Conservation (phyloP, 495 filamentous ascomycete species). For the Emericellopsis terricola region DNA sequence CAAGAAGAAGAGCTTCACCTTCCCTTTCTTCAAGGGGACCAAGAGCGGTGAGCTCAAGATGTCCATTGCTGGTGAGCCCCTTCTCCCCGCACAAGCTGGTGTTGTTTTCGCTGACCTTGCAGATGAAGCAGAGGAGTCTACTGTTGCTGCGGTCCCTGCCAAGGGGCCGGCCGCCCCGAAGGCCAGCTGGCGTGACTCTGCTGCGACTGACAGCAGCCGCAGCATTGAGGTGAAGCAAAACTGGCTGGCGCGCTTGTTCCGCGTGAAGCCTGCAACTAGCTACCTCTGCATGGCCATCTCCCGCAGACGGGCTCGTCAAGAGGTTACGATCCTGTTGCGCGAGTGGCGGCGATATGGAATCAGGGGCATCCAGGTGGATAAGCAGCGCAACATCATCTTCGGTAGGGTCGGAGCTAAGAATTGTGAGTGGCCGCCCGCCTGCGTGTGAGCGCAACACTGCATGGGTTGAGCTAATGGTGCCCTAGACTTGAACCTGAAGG, state of each 20-base stretch:
- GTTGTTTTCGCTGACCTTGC: slow-evolving; percentile 5
- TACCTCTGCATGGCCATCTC: slow-evolving; percentile 56
- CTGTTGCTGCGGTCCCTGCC: too few relatives aligned
- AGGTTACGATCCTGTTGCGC: slow-evolving; percentile 50
- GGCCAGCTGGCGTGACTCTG: slow-evolving; percentile 1
- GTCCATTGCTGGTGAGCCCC: slow-evolving; percentile 17
- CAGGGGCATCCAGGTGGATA: slow-evolving; percentile 55
- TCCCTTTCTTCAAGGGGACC: slow-evolving; percentile 25
- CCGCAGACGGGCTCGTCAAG: slow-evolving; percentile 50
- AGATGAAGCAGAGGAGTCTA: neutral
- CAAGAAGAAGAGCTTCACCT: slow-evolving; percentile 30
- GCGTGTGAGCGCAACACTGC: neutral
- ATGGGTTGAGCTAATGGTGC: slow-evolving; percentile 8
- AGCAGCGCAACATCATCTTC: slow-evolving; percentile 50
- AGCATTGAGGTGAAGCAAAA: slow-evolving; percentile 46
- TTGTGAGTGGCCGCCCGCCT: slow-evolving; percentile 34
- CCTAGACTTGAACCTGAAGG: slow-evolving; percentile 53
- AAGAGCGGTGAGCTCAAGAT: slow-evolving; percentile 16
- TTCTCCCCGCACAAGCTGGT: neutral
- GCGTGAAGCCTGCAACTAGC: slow-evolving; percentile 64
- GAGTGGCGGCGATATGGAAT: slow-evolving; percentile 73
- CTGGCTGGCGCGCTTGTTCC: slow-evolving; percentile 76
- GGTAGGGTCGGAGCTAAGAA: slow-evolving; percentile 59
- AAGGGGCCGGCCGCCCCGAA: too few relatives aligned
- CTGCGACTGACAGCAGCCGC: slow-evolving; percentile 10